Conservation (phyloP, 345 rosid genomes). For the Erucastrum elatum region DNA sequence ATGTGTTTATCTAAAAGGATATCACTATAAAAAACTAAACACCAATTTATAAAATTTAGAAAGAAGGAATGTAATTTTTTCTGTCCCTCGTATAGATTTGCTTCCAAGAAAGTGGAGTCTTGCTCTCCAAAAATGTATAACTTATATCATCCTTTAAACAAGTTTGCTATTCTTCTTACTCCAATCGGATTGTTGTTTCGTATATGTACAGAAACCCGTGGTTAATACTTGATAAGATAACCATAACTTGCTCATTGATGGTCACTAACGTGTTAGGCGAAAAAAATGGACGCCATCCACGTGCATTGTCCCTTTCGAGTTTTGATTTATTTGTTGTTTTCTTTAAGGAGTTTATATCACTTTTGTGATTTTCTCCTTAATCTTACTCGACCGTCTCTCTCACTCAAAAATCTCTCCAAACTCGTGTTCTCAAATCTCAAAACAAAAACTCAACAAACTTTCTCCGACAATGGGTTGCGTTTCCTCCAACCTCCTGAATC, state of each 20-base stretch:
- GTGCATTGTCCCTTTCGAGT: neutral
- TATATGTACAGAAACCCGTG: neutral
- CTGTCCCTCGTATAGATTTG: too few species aligned
- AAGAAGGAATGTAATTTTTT: too few species aligned
- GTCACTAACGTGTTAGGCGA: constrained; percentile 2
- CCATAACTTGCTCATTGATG: neutral
- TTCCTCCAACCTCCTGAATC: constrained; percentile 67
- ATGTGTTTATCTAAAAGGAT: too few species aligned
- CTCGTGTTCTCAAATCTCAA: neutral
- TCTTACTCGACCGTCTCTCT: constrained; percentile 7
- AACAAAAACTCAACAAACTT: neutral
- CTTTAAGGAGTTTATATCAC: neutral
- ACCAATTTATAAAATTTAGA: too few species aligned
- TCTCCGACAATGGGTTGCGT: constrained; percentile 64
- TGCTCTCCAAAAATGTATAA: too few species aligned
- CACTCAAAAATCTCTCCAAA: constrained; percentile 23
- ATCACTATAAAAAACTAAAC: too few species aligned
- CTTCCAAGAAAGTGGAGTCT: too few species aligned
- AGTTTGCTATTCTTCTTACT: neutral
- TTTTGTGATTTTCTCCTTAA: neutral
- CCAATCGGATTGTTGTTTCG: neutral
- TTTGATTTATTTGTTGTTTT: neutral
- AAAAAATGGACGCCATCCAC: neutral
- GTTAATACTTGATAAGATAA: neutral
- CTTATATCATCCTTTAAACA: neutral